Percentiles rank a stretch among this genome's conserved stretches.
Conservation (phyloP, 78 protist species). For the Cavenderia fasciculata region DNA sequence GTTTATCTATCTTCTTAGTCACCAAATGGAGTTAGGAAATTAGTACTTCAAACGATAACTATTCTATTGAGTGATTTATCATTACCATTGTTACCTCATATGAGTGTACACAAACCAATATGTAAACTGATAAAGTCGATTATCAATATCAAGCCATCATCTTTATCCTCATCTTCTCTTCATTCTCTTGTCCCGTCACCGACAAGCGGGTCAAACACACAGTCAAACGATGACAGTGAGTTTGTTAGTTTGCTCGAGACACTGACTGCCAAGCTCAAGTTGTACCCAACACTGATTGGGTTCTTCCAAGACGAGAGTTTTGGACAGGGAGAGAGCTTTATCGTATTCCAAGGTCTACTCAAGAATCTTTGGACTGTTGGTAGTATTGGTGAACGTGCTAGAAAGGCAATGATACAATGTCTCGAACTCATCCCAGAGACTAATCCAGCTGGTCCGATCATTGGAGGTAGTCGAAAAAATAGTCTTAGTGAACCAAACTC, state of each 20-base stretch:
- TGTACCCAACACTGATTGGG: constrained; percentile 59
- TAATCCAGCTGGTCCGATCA: too few species aligned
- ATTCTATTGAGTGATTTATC: constrained; percentile 66
- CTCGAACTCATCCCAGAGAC: constrained; percentile 42
- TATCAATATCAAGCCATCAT: constrained; percentile 11
- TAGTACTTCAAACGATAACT: constrained; percentile 57
- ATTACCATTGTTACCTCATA: constrained; percentile 65
- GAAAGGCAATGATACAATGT: constrained; percentile 73
- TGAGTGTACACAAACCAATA: constrained; percentile 72
- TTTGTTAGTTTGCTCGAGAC: constrained; percentile 57
- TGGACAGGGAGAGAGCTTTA: constrained; percentile 43
- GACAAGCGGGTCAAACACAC: not conserved
- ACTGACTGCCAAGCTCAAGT: constrained; percentile 12
- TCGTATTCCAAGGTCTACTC: constrained; percentile 64
- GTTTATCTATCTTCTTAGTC: constrained; percentile 9
- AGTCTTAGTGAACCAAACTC: too few species aligned
- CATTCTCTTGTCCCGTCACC: constrained; percentile 14
- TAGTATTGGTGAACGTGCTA: constrained; percentile 61
- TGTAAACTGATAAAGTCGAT: constrained; percentile 46
- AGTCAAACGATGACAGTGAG: constrained; percentile 75
- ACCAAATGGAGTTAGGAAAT: constrained; percentile 71
- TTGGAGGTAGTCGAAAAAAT: too few species aligned
- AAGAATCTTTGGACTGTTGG: constrained; percentile 56
- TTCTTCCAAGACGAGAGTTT: constrained; percentile 56
- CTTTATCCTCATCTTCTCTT: not conserved